Base-by-base conservation (phyloP, 176 grass and related monocot genomes). In the Rhynchospora tenuis region DNA sequence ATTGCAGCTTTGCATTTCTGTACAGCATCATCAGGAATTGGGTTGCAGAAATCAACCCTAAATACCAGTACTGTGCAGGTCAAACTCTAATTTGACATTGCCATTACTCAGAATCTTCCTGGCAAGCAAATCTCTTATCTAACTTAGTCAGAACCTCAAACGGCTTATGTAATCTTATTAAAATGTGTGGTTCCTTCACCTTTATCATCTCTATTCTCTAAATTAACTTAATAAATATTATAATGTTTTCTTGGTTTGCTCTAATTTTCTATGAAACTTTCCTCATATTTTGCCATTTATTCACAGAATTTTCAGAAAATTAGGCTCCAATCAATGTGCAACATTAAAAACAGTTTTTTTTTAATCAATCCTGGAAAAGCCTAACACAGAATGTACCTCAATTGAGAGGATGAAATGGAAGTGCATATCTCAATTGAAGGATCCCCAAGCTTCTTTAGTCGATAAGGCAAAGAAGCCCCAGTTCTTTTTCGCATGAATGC, bases 401-500 rank as follows among this genome's bases (percentile, higher is more conserved):
- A 60, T 84, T 76, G 51, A 76, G 83, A 63, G 52, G 73, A 86
- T 20, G 71, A 42, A 65, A 58, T 6, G 26, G 60, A 60, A 3
- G 67, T 12, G 23, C 17, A 52, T 54, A 75, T 75, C 47, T 52
- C 22, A 15, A 54, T 5, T 29, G 72, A 75, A 26, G 70, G 4
- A 51, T 74, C n/a, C 13, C 4, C 46, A 7, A 15, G 22, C 10
- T 50, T 43, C 22, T 66, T 69, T 27, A 29, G n/a, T 12, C 7
- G 67, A 23, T 65, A 84, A 12, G 65, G 76, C 17, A 77, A 64
- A 48, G 52, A 76, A 51, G 68, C 87, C 15, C 26, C 71, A 77
- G 70, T 91, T 81, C 84, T 87, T 56, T 90, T 91, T 48, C 84
- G 88, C 81, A 89, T 50, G 62, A 73, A 85, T 54, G 88, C 81